Evolutionary conservation across 2,329 filamentous ascomycete species (phyloP), one percentile per base, ranked within the genome.

Genomic region (Trichoderma semiorbis): DNA sequence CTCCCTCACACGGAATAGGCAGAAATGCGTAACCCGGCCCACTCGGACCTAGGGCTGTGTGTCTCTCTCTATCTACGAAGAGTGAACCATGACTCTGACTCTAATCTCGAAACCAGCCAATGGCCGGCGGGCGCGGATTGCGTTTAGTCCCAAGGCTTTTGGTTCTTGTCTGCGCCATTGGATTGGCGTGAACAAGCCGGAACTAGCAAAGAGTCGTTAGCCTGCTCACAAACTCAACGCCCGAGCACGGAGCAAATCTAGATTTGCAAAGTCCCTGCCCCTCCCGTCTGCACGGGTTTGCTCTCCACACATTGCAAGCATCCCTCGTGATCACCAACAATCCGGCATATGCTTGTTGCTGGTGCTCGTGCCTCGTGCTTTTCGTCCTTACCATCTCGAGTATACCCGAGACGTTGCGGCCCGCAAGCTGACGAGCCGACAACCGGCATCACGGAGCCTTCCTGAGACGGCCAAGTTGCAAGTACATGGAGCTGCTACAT

Each of bases 171-270:
- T 36, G 28, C 63, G 30, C 26, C 28, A 16, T 34, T 53, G 39
- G 26, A 65, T 18, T 36, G 30, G 43, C 43, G 64, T 36, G 28
- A 53, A 57, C 64, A 34, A 30, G 55, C 55, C 62, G 62, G 62
- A 36, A n/a, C 62, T 50, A 50, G 43, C n/a, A 50, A n/a, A 50
- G 43, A 50, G 43, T 50, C 43, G 43, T 36, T 62, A 62, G 24
- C 24, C 63, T 69, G 36, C 47, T 66, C 63, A n/a, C 39, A 34
- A 30, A 24, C 57, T 21, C 57, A 32, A 28, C 66, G 65, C 65
- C 66, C 66, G 66, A 69, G 66, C 57, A 61, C 66, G 66, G 66
- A 69, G 66, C 66, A 69, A 69, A 69, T 69, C 66, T 69, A 69
- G 66, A 69, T 69, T 69, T 69, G 26, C 24, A 57, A 57, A 67